These are phyloP conservation scores for Xylariaceae sp. DNA, from an alignment of 2,329 filamentous ascomycete species.

Conservation along the genomic window DNA sequence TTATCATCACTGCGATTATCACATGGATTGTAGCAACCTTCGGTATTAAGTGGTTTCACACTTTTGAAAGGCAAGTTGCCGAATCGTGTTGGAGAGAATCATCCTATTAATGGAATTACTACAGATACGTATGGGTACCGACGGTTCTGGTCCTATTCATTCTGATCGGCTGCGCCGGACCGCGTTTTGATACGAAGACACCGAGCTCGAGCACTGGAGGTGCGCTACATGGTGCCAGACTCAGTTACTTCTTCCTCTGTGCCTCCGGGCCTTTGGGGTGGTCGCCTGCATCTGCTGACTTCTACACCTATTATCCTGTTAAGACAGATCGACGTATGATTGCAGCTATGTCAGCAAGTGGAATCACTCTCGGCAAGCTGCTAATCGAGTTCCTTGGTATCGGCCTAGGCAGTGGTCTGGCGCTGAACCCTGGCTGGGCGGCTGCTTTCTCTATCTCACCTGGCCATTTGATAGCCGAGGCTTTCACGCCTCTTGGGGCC, in stretches of 20 bases:
- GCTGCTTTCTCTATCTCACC: slow-evolving; percentile 60
- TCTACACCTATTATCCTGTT: slow-evolving; percentile 58
- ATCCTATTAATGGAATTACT: neutral
- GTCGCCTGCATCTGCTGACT: slow-evolving; percentile 64
- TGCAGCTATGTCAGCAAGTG: slow-evolving; percentile 46
- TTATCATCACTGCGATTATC: slow-evolving; percentile 65
- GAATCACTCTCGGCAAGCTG: slow-evolving; percentile 32
- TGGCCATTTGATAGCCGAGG: slow-evolving; percentile 66
- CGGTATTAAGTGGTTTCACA: slow-evolving; percentile 68
- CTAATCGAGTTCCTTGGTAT: slow-evolving; percentile 65
- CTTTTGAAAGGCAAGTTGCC: slow-evolving; percentile 60
- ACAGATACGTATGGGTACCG: slow-evolving; percentile 59
- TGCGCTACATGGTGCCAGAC: slow-evolving; percentile 57
- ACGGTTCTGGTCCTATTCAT: slow-evolving; percentile 64
- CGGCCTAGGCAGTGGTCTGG: slow-evolving; percentile 62
- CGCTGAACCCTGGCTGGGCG: slow-evolving; percentile 54
- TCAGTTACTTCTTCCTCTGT: slow-evolving; percentile 73
- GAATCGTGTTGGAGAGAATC: slow-evolving; percentile 42
- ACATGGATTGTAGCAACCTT: slow-evolving; percentile 68
- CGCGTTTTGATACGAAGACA: slow-evolving; percentile 58
- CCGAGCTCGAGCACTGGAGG: slow-evolving; percentile 53
- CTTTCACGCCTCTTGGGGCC: slow-evolving; percentile 57
- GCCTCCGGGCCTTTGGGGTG: slow-evolving; percentile 68
- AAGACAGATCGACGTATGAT: slow-evolving; percentile 39
- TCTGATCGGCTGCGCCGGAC: slow-evolving; percentile 62